Conservation (phyloP, 257 asterid species). For the Penstemon barbatus region DNA sequence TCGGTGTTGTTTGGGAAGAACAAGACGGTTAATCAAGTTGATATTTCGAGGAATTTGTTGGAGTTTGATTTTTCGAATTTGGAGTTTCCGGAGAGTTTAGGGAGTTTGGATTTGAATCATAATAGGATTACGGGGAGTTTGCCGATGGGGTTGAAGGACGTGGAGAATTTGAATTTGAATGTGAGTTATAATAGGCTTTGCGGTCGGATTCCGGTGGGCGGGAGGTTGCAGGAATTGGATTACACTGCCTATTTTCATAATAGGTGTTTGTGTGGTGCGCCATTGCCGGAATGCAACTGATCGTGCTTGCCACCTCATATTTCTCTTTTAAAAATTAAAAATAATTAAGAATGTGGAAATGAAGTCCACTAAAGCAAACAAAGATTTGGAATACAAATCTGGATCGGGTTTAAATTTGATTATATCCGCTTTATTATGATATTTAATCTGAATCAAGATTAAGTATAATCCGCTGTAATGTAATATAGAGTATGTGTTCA, state of each 20-base stretch:
- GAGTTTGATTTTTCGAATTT: constrained; percentile 45
- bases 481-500: too few species aligned
- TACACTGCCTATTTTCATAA: constrained; percentile 37
- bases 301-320: not conserved
- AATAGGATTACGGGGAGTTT: constrained; percentile 48
- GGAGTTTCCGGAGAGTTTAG: constrained; percentile 35
- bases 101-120: constrained; percentile 44
- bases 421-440: too few species aligned
- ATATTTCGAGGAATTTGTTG: constrained; percentile 43
- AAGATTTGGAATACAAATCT: too few species aligned
- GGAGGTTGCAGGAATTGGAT: constrained; percentile 44
- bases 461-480: too few species aligned
- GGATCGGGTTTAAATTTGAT: too few species aligned
- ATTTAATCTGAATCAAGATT: too few species aligned
- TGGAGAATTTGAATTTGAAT: constrained; percentile 24
- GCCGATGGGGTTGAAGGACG: constrained; percentile 37
- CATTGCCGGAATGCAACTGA: constrained; percentile 44
- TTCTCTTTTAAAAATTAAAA: too few species aligned
- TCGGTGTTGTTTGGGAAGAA: constrained; percentile 52
- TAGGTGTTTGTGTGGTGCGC: constrained; percentile 58
- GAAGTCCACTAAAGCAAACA: too few species aligned
- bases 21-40: constrained; percentile 25
- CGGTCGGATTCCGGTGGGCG: constrained; percentile 55
- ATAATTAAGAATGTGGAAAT: too few species aligned
- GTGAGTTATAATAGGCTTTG: constrained; percentile 49